These are phyloP conservation scores for Mycena polygramma DNA, from an alignment of 768 basidiomycete species.

Conservation along the genomic window DNA sequence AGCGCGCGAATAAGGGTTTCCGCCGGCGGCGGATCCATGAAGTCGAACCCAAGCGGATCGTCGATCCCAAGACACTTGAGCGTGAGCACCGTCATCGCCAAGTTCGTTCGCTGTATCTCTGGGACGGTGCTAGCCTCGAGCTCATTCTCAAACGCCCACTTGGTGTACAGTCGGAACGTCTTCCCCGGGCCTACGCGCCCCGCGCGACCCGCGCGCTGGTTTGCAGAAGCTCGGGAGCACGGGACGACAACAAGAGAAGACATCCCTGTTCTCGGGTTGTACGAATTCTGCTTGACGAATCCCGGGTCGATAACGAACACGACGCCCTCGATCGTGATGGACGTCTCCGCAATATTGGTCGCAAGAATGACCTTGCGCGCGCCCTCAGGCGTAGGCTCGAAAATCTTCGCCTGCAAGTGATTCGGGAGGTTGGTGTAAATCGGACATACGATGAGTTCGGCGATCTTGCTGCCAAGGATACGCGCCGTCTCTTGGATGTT, in stretches of 20 bases:
- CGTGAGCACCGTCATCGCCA: conserved; percentile 90
- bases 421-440: conserved; percentile 98
- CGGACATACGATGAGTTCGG: conserved; percentile 94
- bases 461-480: conserved; percentile 94
- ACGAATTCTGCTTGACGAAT: conserved; percentile 98
- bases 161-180: conserved; percentile 96
- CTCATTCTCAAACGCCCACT: conserved; percentile 96
- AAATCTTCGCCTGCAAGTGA: conserved; percentile 96
- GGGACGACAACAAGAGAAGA: conserved; percentile 98
- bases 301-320: conserved; percentile 99
- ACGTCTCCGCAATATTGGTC: conserved; percentile 98
- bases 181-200: conserved; percentile 98
- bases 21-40: conserved; percentile 98
- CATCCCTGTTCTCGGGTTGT: conserved; percentile 97
- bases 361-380: conserved; percentile 97
- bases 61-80: conserved; percentile 99
- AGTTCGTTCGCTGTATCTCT: conserved; percentile 95
- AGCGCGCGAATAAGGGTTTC: conserved; percentile 96
- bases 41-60: conserved; percentile 96
- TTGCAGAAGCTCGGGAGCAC: conserved; percentile 91
- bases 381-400: conserved; percentile 96
- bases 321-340: conserved; percentile 96
- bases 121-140: conserved; percentile 97
- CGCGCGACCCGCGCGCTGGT: conserved; percentile 97
- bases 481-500: conserved; percentile 98